Base-by-base conservation (phyloP, 2,329 filamentous ascomycete species). In the Botrytis deweyae region DNA sequence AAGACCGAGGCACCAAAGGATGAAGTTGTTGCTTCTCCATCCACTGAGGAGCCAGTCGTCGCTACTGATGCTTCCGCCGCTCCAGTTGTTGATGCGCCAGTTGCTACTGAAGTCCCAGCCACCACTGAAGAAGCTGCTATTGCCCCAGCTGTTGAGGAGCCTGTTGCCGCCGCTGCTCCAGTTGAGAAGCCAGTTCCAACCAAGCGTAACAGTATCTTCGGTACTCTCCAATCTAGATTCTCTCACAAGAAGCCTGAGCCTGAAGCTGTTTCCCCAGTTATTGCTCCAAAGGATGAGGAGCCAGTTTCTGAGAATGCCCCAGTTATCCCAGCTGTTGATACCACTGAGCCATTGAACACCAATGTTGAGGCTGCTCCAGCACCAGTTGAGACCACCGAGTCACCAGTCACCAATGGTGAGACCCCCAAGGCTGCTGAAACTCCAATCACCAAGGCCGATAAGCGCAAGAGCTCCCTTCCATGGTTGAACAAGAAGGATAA, bases 401-500 rank as follows among this genome's bases (percentile, higher is more conserved):
- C 74, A 38, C 79, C 83, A 67, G 76, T 77, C 42, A 82, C 82
- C 76, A 83, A 83, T 79, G 84, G 84, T 74, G 79, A 84, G 75
- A 80, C 82, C 74, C 81, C 81, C 74, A 78, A 82, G 74, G 74
- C 78, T 74, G 72, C 76, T 59, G 84, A 84, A 78, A 81, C 79
- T 71, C 80, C 80, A 73, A 76, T 79, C 44, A 76, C 80, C 73
- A 85, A 85, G 81, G 72, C 80, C 42, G 83, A 83, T 79, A 92
- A 92, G 88, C 89, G 91, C 79, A 84, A 85, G 78, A 91, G 89
- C 78, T 87, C 92, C 82, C 77, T 82, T 40, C 81, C 81, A 75
- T 92, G 89, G 89, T 78, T 87, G 82, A 88, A 87, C 84, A 87
- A 89, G 85, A 92, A 92, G 87, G 88, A 88, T 82, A 80, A 81